Conservation (phyloP, 495 filamentous ascomycete species). For the Penicillium atrosanguineum region DNA sequence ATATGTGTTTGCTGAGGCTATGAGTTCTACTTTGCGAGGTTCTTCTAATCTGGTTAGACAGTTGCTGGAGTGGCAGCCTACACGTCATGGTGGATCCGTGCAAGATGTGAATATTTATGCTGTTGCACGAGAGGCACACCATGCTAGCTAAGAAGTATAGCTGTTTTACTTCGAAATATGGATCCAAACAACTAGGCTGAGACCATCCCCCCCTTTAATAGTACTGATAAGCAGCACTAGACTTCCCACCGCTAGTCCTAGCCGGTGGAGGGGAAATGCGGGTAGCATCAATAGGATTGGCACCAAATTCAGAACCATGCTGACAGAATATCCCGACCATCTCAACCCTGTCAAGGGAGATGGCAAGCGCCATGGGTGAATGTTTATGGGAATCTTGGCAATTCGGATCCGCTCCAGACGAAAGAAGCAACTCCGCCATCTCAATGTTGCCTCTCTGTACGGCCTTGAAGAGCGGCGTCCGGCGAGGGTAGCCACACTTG, state of each 20-base stretch:
- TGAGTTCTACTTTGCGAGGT: too few relatives aligned
- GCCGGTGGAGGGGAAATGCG: background rate
- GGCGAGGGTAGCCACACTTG: constrained; percentile 2
- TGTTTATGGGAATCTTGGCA: background rate
- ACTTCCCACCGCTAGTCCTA: background rate
- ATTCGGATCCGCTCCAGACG: background rate
- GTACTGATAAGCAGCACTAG: background rate
- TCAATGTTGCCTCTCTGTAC: constrained; percentile 1
- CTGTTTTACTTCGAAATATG: background rate
- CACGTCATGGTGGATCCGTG: constrained; percentile 18
- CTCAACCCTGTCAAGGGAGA: background rate
- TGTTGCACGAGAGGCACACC: constrained; percentile 1
- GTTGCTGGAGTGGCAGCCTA: constrained; percentile 56
- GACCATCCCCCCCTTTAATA: background rate
- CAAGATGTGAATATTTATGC: constrained; percentile 12
- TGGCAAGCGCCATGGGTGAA: background rate
- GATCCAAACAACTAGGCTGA: background rate
- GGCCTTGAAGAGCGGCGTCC: constrained; percentile 19
- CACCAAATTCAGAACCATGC: constrained; percentile 1
- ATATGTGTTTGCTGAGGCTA: too few relatives aligned
- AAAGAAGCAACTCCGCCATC: background rate
- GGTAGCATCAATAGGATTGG: background rate
- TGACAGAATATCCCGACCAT: constrained; percentile 9
- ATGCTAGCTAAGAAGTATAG: background rate
- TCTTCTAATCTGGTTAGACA: too few relatives aligned